Evolutionary conservation across 129 eudicot genomes (phyloP).

Genomic region (Flaveria ramosissima): DNA sequence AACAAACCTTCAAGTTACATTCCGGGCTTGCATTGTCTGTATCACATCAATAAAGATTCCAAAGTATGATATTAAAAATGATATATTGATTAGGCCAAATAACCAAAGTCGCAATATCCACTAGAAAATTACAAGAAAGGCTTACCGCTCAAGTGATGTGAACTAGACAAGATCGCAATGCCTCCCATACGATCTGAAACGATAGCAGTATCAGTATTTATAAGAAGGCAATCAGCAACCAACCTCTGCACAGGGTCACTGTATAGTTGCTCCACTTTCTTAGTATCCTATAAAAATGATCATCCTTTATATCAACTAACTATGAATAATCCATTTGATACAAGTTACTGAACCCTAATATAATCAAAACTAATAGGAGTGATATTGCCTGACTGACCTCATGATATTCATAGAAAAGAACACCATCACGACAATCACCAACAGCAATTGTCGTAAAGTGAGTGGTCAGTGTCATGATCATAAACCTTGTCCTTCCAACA

Average conservation of each 20-base stretch:
- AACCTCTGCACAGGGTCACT: conserved; percentile 92
- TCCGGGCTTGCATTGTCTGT: conserved; percentile 96
- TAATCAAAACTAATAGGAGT: conserved; percentile 2
- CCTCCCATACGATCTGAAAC: conserved; percentile 91
- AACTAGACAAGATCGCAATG: conserved; percentile 69
- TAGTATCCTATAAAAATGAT: conserved; percentile 57
- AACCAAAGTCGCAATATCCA: background rate
- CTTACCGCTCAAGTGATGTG: conserved; percentile 66
- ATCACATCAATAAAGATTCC: conserved; percentile 1
- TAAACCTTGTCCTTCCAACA: conserved; percentile 71
- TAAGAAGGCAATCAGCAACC: conserved; percentile 92
- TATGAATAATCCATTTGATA: background rate
- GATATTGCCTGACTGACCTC: conserved; percentile 53
- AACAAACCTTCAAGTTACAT: conserved; percentile 68
- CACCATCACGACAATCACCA: conserved; percentile 98
- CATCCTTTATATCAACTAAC: background rate
- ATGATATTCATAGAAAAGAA: conserved; percentile 76
- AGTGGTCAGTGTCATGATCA: conserved; percentile 80
- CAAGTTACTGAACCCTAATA: background rate
- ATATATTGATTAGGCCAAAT: conserved; percentile 5
- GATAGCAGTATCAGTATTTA: conserved; percentile 77
- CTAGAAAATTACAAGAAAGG: conserved; percentile 10
- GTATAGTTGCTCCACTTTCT: conserved; percentile 81
- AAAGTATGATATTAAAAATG: conserved; percentile 6
- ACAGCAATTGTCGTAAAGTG: conserved; percentile 89